These are phyloP conservation scores for Pleoardoris graminearum DNA, from an alignment of 2,329 filamentous ascomycete genomes.

Conservation along the genomic window DNA sequence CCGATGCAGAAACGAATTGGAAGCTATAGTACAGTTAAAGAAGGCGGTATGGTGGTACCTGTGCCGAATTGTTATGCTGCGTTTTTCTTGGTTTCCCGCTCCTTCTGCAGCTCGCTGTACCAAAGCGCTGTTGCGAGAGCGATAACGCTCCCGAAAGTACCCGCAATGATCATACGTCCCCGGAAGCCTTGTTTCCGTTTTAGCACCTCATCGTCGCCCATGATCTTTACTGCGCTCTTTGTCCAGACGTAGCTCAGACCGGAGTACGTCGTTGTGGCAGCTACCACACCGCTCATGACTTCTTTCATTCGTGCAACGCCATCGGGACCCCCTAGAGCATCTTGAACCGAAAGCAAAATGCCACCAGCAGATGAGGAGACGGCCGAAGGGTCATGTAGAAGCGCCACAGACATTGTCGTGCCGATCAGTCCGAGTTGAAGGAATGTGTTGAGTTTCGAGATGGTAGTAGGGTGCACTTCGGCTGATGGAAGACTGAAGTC, in stretches of 20 bases:
- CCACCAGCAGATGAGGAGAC: slow-evolving; percentile 53
- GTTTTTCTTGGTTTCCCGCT: slow-evolving; percentile 1
- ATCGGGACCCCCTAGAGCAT: slow-evolving; percentile 33
- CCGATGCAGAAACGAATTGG: background rate
- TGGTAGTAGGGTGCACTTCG: slow-evolving; percentile 79
- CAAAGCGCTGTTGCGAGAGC: slow-evolving; percentile 42
- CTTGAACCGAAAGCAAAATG: slow-evolving; percentile 28
- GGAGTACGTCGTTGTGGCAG: slow-evolving; percentile 88
- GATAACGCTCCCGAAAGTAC: slow-evolving; percentile 52
- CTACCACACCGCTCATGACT: slow-evolving; percentile 73
- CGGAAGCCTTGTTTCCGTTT: slow-evolving; percentile 54
- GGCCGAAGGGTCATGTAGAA: slow-evolving; percentile 62
- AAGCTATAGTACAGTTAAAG: background rate
- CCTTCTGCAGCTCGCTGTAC: slow-evolving; percentile 23
- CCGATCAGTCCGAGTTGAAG: slow-evolving; percentile 87
- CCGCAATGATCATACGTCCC: slow-evolving; percentile 53
- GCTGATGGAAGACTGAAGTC: slow-evolving; percentile 91
- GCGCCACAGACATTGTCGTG: slow-evolving; percentile 76
- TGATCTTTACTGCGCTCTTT: slow-evolving; percentile 88
- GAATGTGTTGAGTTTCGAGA: slow-evolving; percentile 90
- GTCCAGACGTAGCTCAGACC: slow-evolving; percentile 89
- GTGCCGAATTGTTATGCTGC: background rate
- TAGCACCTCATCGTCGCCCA: slow-evolving; percentile 56
- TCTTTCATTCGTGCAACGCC: slow-evolving; percentile 42
- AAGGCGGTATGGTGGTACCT: background rate